phyloP scores from a whole-genome alignment of 1,139 yeast genomes.

The Nematodospora anomalae region DNA sequence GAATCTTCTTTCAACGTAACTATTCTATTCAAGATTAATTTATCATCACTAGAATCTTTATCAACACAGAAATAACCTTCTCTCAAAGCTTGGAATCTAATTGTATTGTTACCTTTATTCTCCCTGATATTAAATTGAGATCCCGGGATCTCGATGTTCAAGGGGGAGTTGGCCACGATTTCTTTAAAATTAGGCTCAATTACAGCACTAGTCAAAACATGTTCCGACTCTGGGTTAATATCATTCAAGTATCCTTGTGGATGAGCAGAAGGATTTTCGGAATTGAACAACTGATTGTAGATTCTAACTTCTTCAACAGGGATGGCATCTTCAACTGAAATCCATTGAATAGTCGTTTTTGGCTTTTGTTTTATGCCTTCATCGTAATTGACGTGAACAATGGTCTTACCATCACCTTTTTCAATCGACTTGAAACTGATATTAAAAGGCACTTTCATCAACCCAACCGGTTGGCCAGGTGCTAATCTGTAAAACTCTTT shows the following conservation, averaged over 20 bases:
- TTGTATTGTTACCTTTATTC: conserved; percentile 67
- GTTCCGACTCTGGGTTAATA: conserved; percentile 77
- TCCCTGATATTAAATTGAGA: conserved; percentile 74
- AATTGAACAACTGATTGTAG: conserved; percentile 82
- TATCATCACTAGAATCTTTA: conserved; percentile 63
- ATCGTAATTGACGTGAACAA: conserved; percentile 80
- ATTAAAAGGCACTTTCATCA: conserved; percentile 86
- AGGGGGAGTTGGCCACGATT: conserved; percentile 69
- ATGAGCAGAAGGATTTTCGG: conserved; percentile 86
- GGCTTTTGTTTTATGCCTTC: conserved; percentile 65
- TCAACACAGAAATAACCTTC: conserved; percentile 96
- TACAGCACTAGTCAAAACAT: conserved; percentile 60
- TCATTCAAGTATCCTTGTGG: conserved; percentile 89
- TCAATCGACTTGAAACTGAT: conserved; percentile 71
- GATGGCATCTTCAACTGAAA: conserved; percentile 65
- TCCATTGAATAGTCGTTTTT: conserved; percentile 96
- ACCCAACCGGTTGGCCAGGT: conserved; percentile 94
- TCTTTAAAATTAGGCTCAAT: conserved; percentile 79
- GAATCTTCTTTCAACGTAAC: conserved; percentile 84
- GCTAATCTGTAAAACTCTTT: conserved; percentile 82
- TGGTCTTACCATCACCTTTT: conserved; percentile 59
- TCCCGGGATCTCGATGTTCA: conserved; percentile 65
- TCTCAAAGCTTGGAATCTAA: conserved; percentile 96
- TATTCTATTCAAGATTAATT: conserved; percentile 76
- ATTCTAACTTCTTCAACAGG: conserved; percentile 75